Evolutionary conservation across 2,329 filamentous ascomycete species (phyloP).

Genomic region (Aspergillus aculeatinus): DNA sequence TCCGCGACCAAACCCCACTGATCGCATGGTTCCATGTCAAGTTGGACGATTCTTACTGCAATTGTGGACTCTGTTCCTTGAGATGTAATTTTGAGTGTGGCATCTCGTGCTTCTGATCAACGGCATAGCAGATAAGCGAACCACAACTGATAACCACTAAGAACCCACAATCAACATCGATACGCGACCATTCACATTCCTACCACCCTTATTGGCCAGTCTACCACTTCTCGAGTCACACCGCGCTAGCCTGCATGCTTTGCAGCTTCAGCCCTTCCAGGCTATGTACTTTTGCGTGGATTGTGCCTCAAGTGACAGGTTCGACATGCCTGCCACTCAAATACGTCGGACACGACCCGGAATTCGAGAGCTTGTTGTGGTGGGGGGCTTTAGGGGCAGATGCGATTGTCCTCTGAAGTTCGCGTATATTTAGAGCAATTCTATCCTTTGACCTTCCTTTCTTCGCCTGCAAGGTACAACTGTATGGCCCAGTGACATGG

Average conservation of each 20-base stretch:
- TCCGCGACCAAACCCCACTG: background rate
- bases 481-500: slow-evolving; percentile 6
- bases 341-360: background rate
- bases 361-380: background rate
- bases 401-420: background rate
- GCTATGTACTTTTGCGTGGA: background rate
- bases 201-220: slow-evolving; percentile 1
- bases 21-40: background rate
- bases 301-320: slow-evolving; percentile 28
- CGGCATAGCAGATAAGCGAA: slow-evolving; percentile 3
- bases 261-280: slow-evolving; percentile 5
- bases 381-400: slow-evolving; percentile 3
- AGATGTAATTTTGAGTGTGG: background rate
- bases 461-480: background rate
- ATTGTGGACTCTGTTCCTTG: background rate
- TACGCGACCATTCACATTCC: slow-evolving; percentile 8
- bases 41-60: background rate
- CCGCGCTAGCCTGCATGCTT: slow-evolving; percentile 16
- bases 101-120: background rate
- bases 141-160: background rate
- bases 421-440: background rate
- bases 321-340: slow-evolving; percentile 16
- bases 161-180: background rate
- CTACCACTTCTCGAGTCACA: slow-evolving; percentile 11
- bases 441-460: background rate